Evolutionary conservation across 805 yeast genomes (phyloP).

Genomic region (Kazachstania kunashirensis): DNA sequence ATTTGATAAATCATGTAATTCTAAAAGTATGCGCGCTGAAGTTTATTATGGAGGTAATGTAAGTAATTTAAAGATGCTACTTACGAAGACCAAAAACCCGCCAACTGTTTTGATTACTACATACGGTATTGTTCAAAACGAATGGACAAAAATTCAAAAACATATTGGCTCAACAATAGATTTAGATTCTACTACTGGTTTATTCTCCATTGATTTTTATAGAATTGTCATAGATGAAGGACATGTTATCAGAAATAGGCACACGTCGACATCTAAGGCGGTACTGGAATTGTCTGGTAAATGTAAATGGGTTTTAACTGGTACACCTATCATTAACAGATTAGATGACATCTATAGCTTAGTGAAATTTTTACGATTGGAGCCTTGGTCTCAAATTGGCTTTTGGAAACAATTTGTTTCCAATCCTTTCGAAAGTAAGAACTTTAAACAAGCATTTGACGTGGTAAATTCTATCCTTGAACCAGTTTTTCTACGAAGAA

Average conservation of each 20-base stretch:
- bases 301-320: conserved; percentile 80
- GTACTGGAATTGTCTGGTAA: conserved; percentile 53
- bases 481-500: conserved; percentile 74
- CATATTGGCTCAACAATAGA: not conserved
- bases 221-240: conserved; percentile 84
- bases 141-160: conserved; percentile 44
- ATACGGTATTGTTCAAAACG: conserved; percentile 77
- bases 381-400: conserved; percentile 81
- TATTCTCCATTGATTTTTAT: conserved; percentile 64
- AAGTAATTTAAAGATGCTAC: conserved; percentile 38
- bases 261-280: conserved; percentile 71
- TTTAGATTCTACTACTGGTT: conserved; percentile 35
- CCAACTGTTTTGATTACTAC: conserved; percentile 75
- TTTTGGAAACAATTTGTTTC: conserved; percentile 86
- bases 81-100: conserved; percentile 37
- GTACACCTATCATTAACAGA: conserved; percentile 85
- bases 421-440: conserved; percentile 67
- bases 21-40: conserved; percentile 36
- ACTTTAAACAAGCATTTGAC: conserved; percentile 62
- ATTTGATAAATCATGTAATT: conserved; percentile 47
- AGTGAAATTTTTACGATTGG: conserved; percentile 62
- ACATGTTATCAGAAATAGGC: conserved; percentile 73
- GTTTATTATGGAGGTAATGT: conserved; percentile 70
- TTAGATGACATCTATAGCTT: conserved; percentile 79
- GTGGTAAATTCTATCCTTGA: conserved; percentile 79